Evolutionary conservation across 2,329 filamentous ascomycete species (phyloP).

Genomic region (Hymenoscyphus albidus): DNA sequence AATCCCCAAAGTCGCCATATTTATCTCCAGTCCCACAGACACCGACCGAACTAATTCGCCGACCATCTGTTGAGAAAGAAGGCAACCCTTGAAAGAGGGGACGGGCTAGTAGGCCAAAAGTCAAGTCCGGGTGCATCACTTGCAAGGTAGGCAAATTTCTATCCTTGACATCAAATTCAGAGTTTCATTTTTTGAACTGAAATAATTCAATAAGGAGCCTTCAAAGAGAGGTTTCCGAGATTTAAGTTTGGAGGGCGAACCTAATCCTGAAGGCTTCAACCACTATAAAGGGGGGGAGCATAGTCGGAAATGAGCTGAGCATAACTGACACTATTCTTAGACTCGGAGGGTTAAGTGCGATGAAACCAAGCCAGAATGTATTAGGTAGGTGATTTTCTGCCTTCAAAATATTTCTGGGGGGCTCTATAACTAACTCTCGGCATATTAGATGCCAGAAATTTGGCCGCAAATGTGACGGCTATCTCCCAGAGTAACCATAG

Average conservation of each 20-base stretch:
- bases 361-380: conserved; percentile 37
- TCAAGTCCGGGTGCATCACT: conserved; percentile 62
- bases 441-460: conserved; percentile 59
- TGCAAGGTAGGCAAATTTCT: conserved; percentile 55
- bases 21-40: conserved; percentile 11
- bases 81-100: conserved; percentile 23
- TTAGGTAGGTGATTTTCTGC: not conserved
- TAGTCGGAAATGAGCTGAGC: not conserved
- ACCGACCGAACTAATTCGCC: conserved; percentile 22
- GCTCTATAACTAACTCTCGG: not conserved
- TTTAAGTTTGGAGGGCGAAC: not conserved
- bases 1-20: conserved; percentile 3
- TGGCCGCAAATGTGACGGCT: conserved; percentile 57
- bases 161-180: not conserved
- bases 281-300: not conserved
- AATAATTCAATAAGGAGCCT: not conserved
- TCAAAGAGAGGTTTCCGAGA: not conserved
- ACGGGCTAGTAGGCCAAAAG: conserved; percentile 43
- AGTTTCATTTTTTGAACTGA: not conserved
- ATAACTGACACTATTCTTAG: conserved; percentile 22
- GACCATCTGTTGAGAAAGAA: conserved; percentile 20
- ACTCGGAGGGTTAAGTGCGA: conserved; percentile 63
- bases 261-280: not conserved
- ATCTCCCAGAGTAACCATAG: conserved; percentile 37
- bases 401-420: not conserved